phyloP scores from a whole-genome alignment of 352 stramenopile genomes.

The Phytophthora gonapodyides region DNA sequence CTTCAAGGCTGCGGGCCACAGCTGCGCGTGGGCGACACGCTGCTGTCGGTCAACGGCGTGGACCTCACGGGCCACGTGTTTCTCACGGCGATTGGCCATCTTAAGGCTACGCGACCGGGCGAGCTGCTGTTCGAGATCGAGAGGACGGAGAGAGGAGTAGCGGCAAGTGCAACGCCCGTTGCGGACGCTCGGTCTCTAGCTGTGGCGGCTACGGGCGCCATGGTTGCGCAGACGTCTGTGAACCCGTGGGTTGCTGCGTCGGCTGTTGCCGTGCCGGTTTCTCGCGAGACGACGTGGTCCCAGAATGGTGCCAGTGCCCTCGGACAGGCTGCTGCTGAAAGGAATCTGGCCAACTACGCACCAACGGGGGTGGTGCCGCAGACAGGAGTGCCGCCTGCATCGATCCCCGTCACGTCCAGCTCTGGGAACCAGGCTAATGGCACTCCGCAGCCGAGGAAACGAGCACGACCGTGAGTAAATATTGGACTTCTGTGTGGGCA shows the following conservation, averaged over 20 bases:
- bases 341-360: background rate
- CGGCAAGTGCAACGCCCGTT: background rate
- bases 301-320: constrained; percentile 9
- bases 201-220: background rate
- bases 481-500: background rate
- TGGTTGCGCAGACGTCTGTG: background rate
- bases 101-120: constrained; percentile 58
- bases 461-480: constrained; percentile 46
- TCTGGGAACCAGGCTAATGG: background rate
- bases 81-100: constrained; percentile 53
- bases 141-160: constrained; percentile 12
- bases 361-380: background rate
- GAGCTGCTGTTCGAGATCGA: constrained; percentile 69
- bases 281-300: background rate
- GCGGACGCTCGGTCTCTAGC: background rate
- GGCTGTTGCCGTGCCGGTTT: background rate
- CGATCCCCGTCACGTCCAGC: constrained; percentile 6
- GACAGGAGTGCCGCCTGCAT: constrained; percentile 10
- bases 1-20: constrained; percentile 44
- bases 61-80: constrained; percentile 58
- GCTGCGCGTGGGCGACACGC: constrained; percentile 62
- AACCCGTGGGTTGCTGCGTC: constrained; percentile 3
- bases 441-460: constrained; percentile 44
- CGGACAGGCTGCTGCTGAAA: constrained; percentile 1
- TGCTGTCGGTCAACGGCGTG: constrained; percentile 70